Conservation (phyloP, 192 early-diverging fungal species). For the Entomortierella lignicola region DNA sequence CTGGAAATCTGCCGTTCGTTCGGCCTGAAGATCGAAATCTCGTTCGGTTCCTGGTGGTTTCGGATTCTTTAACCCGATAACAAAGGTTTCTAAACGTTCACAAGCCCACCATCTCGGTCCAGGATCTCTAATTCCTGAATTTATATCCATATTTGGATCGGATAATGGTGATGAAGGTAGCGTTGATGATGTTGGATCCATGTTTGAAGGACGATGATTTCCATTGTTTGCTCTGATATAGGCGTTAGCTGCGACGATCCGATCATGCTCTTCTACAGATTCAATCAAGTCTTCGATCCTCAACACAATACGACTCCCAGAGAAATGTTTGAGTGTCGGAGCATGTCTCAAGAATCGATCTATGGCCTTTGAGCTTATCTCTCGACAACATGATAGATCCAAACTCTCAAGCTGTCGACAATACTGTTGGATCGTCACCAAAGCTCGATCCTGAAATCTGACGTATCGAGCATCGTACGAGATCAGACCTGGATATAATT, state of each 20-base stretch:
- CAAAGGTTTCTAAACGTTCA: conserved; percentile 20
- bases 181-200: background rate
- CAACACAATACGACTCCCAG: background rate
- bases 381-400: conserved; percentile 20
- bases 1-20: conserved; percentile 7
- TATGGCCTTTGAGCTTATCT: conserved; percentile 13
- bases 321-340: conserved; percentile 13
- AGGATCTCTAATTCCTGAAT: background rate
- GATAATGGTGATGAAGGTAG: too few relatives aligned
- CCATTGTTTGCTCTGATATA: background rate
- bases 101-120: conserved; percentile 22
- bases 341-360: conserved; percentile 1
- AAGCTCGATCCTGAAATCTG: conserved; percentile 20
- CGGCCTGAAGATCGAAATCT: conserved; percentile 2
- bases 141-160: too few relatives aligned
- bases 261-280: conserved; percentile 3
- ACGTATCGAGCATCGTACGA: conserved; percentile 32
- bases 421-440: conserved; percentile 8
- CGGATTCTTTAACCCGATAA: conserved; percentile 28
- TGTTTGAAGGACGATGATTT: background rate
- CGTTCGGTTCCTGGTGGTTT: background rate
- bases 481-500: conserved; percentile 8
- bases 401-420: conserved; percentile 14
- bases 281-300: conserved; percentile 19
- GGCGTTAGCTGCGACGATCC: background rate